Evolutionary conservation across 495 filamentous ascomycete species (phyloP).

Genomic region (Astrothelium subdiscretum): DNA sequence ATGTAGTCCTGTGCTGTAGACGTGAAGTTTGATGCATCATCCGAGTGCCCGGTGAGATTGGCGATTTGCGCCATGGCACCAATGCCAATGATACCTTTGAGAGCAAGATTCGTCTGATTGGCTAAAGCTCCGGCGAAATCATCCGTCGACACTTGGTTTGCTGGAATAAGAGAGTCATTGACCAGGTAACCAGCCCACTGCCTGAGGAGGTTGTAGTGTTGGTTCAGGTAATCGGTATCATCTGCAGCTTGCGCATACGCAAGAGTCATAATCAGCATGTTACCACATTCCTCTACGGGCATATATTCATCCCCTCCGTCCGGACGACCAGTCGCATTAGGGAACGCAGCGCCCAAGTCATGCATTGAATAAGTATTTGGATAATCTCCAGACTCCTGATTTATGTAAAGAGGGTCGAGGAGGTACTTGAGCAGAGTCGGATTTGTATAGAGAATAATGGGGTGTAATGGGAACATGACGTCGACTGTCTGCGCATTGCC

Average conservation of each 20-base stretch:
- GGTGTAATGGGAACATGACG: conserved; percentile 26
- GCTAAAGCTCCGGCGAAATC: conserved; percentile 25
- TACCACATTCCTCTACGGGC: conserved; percentile 30
- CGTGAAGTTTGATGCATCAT: conserved; percentile 21
- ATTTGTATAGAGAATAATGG: conserved; percentile 26
- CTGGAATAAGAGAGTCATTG: conserved; percentile 22
- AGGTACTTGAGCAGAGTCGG: conserved; percentile 17
- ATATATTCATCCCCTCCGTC: conserved; percentile 21
- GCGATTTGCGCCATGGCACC: conserved; percentile 27
- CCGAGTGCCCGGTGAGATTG: conserved; percentile 16
- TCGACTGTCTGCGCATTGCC: conserved; percentile 30
- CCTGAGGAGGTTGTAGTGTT: conserved; percentile 24
- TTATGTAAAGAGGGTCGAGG: conserved; percentile 26
- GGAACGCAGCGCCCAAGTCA: conserved; percentile 25
- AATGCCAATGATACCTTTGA: conserved; percentile 31
- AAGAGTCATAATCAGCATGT: conserved; percentile 29
- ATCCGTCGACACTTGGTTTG: conserved; percentile 26
- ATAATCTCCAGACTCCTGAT: conserved; percentile 24
- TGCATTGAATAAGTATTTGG: conserved; percentile 23
- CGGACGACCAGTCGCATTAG: conserved; percentile 24
- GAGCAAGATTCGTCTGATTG: conserved; percentile 30
- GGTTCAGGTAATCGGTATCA: conserved; percentile 33
- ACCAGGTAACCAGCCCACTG: conserved; percentile 28
- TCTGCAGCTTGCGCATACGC: conserved; percentile 39
- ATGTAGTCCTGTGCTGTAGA: conserved; percentile 25